Evolutionary conservation across 2,329 filamentous ascomycete genomes (phyloP), one percentile per base, ranked within the genome.

Genomic region (Aureobasidium sp.): DNA sequence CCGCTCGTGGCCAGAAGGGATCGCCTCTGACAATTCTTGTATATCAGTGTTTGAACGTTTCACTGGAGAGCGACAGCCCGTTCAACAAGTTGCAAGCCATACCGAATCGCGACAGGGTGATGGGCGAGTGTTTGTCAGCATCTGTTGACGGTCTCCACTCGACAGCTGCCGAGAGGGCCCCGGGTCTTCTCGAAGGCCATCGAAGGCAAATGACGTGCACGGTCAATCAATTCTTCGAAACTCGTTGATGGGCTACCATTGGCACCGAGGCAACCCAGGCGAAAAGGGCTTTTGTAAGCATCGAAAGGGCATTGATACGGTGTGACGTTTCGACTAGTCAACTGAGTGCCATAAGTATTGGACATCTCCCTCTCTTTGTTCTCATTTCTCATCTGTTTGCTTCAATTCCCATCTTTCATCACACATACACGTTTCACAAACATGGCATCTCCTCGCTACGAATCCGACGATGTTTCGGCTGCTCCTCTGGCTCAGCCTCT

Each of bases 401-500:
- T 4, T 34, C 42, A 39, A 36, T 37, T 8, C n/a, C 15, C 14
- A 15, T 36, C 41, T 34, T 44, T 29, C 6, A 44, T 9, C 25
- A 56, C 51, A 42, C 25, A 57, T 44, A 45, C 34, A 62, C 39
- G 37, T 11, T 8, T 36, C 29, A 17, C 17, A 20, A 62, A 29
- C 29, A 62, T 62, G 60, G 29, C 51, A 37, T 25, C 67, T 62
- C 70, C 67, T 62, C 70, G 77, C 66, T 79, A 74, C 66, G 70
- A 76, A 62, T 73, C 76, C 57, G 70, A 74, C 59, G 64, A 75
- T 65, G 73, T 73, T 64, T 75, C 77, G 65, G 65, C 73, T 25
- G 68, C 73, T 1, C 73, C 76, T 11, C 65, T 79, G 63, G 77
- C 71, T 57, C 69, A 79, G 66, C 75, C 77, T n/a, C 71, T 79